Conservation (phyloP, 2,329 filamentous ascomycete genomes). For the Fusarium incarnatum region DNA sequence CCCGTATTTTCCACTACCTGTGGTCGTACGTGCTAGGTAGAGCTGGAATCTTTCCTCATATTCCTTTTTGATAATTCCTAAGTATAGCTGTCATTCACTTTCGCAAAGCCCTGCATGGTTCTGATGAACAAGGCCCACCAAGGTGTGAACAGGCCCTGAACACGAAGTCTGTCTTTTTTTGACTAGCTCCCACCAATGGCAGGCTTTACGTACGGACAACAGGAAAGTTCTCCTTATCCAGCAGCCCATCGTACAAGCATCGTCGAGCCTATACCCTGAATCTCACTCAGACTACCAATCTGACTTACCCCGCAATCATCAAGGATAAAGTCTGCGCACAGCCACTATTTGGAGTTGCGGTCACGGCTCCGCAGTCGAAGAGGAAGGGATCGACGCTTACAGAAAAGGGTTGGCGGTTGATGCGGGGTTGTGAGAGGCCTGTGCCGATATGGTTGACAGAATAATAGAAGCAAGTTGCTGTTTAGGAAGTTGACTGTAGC, state of each 20-base stretch:
- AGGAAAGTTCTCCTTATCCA: not conserved
- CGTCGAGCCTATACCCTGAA: not conserved
- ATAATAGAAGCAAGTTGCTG: not conserved
- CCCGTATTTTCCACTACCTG: constrained; percentile 6
- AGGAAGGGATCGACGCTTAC: not conserved
- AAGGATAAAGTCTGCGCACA: not conserved
- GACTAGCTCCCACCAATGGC: not conserved
- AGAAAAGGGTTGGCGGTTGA: not conserved
- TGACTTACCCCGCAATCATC: not conserved
- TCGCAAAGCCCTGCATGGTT: no score
- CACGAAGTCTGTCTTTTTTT: no score
- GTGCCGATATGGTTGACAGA: not conserved
- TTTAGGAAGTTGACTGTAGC: not conserved
- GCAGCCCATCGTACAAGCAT: not conserved
- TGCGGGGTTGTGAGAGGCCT: not conserved
- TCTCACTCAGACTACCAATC: not conserved
- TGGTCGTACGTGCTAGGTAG: not conserved
- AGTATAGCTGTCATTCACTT: no score
- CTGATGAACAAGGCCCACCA: no score
- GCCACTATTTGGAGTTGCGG: not conserved
- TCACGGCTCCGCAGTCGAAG: not conserved
- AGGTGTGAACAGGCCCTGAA: no score
- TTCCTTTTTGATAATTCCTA: no score
- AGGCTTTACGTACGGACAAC: not conserved
- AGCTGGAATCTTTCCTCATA: no score